Percentiles rank a stretch among this genome's conserved stretches.
Conservation (phyloP, 805 yeast species). For the Schizosaccharomyces octosporus region DNA sequence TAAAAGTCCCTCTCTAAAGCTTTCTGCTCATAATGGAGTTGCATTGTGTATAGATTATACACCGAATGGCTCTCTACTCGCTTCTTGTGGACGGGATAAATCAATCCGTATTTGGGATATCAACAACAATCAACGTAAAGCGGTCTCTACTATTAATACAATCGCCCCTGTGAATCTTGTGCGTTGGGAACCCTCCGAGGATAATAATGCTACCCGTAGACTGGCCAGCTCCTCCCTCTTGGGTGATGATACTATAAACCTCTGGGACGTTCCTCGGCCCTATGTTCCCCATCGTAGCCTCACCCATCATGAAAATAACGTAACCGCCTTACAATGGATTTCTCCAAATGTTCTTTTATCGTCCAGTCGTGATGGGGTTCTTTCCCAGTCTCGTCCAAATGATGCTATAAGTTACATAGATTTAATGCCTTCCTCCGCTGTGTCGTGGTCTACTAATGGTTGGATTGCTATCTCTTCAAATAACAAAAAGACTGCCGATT, state of each 20-base stretch:
- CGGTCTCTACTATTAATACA: slow-evolving; percentile 48
- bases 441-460: slow-evolving; percentile 34
- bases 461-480: slow-evolving; percentile 19
- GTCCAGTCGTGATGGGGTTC: slow-evolving; percentile 25
- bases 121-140: slow-evolving; percentile 16
- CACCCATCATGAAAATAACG: slow-evolving; percentile 24
- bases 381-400: slow-evolving; percentile 24
- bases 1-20: slow-evolving; percentile 30
- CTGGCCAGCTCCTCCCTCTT: slow-evolving; percentile 49
- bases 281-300: slow-evolving; percentile 39
- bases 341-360: slow-evolving; percentile 24
- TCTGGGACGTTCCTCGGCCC: slow-evolving; percentile 47
- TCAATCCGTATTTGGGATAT: slow-evolving; percentile 56
- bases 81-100: slow-evolving; percentile 83
- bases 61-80: slow-evolving; percentile 53
- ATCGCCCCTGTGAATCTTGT: slow-evolving; percentile 61
- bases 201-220: slow-evolving; percentile 17
- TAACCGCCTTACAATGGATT: slow-evolving; percentile 35
- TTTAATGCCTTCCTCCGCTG: slow-evolving; percentile 25
- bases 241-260: slow-evolving; percentile 36
- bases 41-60: slow-evolving; percentile 78
- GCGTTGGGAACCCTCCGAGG: slow-evolving; percentile 32
- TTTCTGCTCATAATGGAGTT: slow-evolving; percentile 80
- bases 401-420: slow-evolving; percentile 22
- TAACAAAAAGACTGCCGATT: not conserved